Conservation (phyloP, 768 basidiomycete genomes). For the Mycena epipterygia region DNA sequence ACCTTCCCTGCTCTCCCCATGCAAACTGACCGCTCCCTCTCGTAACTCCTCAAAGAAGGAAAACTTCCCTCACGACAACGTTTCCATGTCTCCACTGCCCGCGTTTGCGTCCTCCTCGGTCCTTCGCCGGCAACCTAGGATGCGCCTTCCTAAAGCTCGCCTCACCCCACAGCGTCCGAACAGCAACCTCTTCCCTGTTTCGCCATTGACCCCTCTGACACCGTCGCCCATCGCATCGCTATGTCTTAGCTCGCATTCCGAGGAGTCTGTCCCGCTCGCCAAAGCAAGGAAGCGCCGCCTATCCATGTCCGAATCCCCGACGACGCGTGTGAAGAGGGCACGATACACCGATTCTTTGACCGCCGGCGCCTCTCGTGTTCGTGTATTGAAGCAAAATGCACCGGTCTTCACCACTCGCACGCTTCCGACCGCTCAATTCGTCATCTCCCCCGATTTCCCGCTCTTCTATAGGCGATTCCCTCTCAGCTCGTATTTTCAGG, state of each 20-base stretch:
- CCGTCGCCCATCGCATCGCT: conserved; percentile 26
- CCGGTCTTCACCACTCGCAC: conserved; percentile 57
- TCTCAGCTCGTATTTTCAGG: conserved; percentile 64
- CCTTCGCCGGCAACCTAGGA: background rate
- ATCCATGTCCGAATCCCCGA: conserved; percentile 23
- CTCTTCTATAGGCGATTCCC: conserved; percentile 82
- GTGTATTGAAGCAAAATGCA: background rate
- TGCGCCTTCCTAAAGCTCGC: background rate
- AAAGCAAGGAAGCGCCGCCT: conserved; percentile 40
- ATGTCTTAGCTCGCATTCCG: conserved; percentile 17
- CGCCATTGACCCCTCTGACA: conserved; percentile 48
- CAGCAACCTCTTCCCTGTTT: conserved; percentile 30
- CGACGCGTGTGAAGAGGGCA: conserved; percentile 12
- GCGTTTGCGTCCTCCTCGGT: background rate
- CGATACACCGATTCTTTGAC: conserved; percentile 14
- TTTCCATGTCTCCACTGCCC: background rate
- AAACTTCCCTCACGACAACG: background rate
- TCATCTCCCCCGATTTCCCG: conserved; percentile 63
- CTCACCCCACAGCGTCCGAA: conserved; percentile 4
- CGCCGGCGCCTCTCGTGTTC: background rate
- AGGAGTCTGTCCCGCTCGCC: conserved; percentile 31
- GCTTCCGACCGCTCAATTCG: conserved; percentile 61
- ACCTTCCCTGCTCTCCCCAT: conserved; percentile 27
- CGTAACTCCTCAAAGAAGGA: conserved; percentile 14
- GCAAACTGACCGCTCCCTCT: background rate